Conservation (phyloP, 768 basidiomycete genomes). For the Flagelloscypha sp. region DNA sequence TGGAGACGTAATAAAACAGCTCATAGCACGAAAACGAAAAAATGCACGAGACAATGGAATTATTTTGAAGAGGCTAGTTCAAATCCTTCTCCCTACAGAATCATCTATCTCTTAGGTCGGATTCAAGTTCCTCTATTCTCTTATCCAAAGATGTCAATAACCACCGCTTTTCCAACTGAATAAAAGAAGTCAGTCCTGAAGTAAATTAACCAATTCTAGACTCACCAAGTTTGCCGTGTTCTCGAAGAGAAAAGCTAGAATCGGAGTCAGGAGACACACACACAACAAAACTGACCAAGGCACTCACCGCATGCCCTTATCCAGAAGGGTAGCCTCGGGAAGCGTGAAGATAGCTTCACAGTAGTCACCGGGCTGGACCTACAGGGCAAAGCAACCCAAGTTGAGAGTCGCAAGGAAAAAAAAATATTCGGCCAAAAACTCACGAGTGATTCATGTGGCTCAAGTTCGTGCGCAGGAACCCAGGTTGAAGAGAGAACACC, state of each 20-base stretch:
- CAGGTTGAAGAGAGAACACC: slow-evolving; percentile 77
- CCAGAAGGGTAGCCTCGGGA: too few species aligned
- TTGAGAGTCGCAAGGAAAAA: slow-evolving; percentile 1
- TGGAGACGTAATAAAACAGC: neutral
- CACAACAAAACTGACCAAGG: too few species aligned
- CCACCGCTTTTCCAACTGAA: slow-evolving; percentile 84
- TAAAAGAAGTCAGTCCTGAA: slow-evolving; percentile 4
- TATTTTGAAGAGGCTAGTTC: too few species aligned
- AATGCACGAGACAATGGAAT: too few species aligned
- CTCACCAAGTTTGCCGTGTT: slow-evolving; percentile 89
- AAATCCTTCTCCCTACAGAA: too few species aligned
- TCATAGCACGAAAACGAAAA: too few species aligned
- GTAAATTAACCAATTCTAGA: slow-evolving; percentile 6
- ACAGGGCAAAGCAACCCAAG: too few species aligned
- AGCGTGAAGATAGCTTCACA: slow-evolving; percentile 79
- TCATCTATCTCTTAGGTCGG: too few species aligned
- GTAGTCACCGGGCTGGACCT: slow-evolving; percentile 97
- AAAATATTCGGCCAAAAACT: slow-evolving; percentile 8
- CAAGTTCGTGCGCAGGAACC: slow-evolving; percentile 79
- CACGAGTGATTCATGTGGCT: slow-evolving; percentile 84
- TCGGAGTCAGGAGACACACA: too few species aligned
- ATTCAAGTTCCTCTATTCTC: too few species aligned
- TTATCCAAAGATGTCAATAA: too few species aligned
- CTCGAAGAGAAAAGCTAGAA: slow-evolving; percentile 94
- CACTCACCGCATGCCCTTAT: slow-evolving; percentile 83